phyloP scores from a whole-genome alignment of 257 asterid genomes.

The Gynochthodes officinalis region DNA sequence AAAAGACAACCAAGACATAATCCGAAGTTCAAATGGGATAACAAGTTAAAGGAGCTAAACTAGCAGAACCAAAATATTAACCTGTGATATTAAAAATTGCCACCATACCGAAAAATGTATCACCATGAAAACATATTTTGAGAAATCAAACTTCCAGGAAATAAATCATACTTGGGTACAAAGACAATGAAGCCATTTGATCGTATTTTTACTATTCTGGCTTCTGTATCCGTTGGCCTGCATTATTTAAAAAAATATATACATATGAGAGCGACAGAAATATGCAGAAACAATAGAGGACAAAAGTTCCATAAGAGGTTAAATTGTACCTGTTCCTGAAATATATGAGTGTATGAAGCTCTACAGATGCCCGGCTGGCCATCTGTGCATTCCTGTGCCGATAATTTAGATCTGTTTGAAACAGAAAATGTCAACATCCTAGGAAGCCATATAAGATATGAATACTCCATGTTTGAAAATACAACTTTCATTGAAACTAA shows the following conservation, averaged over 20 bases:
- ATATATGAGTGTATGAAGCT: constrained; percentile 89
- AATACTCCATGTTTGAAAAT: neutral
- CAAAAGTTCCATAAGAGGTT: neutral
- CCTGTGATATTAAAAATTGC: neutral
- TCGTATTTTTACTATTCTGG: constrained; percentile 84
- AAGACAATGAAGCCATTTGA: constrained; percentile 91
- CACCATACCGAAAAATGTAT: neutral
- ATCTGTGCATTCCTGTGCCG: constrained; percentile 98
- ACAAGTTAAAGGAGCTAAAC: neutral
- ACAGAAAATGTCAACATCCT: constrained; percentile 6
- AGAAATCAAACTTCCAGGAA: neutral
- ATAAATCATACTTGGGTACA: constrained; percentile 71
- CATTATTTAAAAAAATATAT: too few relatives aligned
- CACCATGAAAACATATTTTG: neutral
- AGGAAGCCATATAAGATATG: neutral
- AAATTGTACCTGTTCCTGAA: constrained; percentile 71
- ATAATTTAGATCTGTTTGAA: constrained; percentile 71
- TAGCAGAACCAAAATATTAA: neutral
- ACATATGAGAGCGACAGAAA: constrained; percentile 11
- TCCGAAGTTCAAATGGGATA: neutral
- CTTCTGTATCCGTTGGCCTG: constrained; percentile 98
- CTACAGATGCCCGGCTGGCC: constrained; percentile 98
- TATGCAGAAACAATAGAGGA: neutral
- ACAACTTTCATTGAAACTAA: neutral
- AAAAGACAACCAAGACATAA: neutral